Percentiles rank a stretch among this genome's conserved stretches.
phyloP scores from a whole-genome alignment of 164 flowering plant species.

The Vitis rotundifolia region DNA sequence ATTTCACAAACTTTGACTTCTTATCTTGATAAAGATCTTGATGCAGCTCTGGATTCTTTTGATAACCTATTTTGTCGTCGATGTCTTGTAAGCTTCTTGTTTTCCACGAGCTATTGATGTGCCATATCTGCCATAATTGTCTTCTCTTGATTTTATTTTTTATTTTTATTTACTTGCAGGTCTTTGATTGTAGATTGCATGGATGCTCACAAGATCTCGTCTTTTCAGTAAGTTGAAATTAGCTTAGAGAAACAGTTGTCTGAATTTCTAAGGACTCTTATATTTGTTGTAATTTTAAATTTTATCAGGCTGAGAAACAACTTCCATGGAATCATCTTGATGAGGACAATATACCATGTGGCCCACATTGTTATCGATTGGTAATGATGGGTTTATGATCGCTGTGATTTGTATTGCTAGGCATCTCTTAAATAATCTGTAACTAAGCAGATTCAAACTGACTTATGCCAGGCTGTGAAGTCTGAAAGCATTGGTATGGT shows the following conservation, averaged over 20 bases:
- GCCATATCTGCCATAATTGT: background rate
- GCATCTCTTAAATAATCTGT: background rate
- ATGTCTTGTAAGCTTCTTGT: conserved; percentile 60
- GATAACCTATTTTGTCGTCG: conserved; percentile 92
- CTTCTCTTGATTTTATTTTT: background rate
- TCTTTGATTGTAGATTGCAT: conserved; percentile 96
- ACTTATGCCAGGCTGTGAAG: conserved; percentile 47
- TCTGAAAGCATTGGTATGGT: conserved; percentile 40
- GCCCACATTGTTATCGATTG: conserved; percentile 70
- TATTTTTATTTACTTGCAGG: conserved; percentile 45
- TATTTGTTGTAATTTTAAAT: background rate
- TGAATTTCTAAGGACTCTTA: conserved; percentile 5
- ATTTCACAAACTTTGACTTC: conserved; percentile 36
- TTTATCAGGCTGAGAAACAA: conserved; percentile 77
- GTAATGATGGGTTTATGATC: conserved; percentile 34
- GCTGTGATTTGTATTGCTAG: background rate
- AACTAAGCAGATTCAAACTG: background rate
- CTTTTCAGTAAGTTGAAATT: conserved; percentile 69
- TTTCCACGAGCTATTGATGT: background rate
- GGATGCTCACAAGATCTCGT: conserved; percentile 99
- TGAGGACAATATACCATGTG: conserved; percentile 69
- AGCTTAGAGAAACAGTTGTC: background rate
- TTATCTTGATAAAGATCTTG: conserved; percentile 81
- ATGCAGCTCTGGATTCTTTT: conserved; percentile 88
- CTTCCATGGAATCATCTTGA: conserved; percentile 56